Evolutionary conservation across 176 grass and related monocot genomes (phyloP).

Genomic region (Rhipidocladum racemiflorum): DNA sequence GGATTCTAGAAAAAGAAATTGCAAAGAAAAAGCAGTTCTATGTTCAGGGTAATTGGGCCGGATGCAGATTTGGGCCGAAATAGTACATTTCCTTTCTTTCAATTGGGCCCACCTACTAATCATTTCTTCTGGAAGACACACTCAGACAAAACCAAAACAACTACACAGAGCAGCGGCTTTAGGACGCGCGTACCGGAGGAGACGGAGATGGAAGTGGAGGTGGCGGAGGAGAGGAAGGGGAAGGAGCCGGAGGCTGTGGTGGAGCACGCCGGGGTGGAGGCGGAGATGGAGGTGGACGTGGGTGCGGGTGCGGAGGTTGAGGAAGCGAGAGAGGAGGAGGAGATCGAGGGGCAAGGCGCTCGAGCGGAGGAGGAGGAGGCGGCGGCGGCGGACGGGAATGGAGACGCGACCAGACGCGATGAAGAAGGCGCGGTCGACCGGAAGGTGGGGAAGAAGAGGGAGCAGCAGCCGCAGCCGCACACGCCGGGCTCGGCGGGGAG

Average conservation of each 20-base stretch:
- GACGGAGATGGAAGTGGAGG: conserved; percentile 14
- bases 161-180: conserved; percentile 24
- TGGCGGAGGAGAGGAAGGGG: not conserved
- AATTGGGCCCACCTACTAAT: not conserved
- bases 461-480: not conserved
- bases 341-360: conserved; percentile 2
- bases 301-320: not conserved
- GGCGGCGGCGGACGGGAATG: not conserved
- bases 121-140: not conserved
- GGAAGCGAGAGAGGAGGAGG: not conserved
- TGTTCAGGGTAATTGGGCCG: not conserved
- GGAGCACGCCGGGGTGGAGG: not conserved
- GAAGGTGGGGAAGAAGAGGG: not conserved
- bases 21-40: not conserved
- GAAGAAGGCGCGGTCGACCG: not conserved
- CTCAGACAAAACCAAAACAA: not conserved
- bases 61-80: not conserved
- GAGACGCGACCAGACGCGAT: not conserved
- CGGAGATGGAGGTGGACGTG: not conserved
- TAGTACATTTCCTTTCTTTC: not conserved
- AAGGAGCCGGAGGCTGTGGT: not conserved
- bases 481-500: not conserved
- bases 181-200: conserved; percentile 21
- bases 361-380: not conserved
- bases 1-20: not conserved